These are phyloP conservation scores for Pseudohyphozyma bogoriensis DNA, from an alignment of 768 basidiomycete species.

Conservation along the genomic window DNA sequence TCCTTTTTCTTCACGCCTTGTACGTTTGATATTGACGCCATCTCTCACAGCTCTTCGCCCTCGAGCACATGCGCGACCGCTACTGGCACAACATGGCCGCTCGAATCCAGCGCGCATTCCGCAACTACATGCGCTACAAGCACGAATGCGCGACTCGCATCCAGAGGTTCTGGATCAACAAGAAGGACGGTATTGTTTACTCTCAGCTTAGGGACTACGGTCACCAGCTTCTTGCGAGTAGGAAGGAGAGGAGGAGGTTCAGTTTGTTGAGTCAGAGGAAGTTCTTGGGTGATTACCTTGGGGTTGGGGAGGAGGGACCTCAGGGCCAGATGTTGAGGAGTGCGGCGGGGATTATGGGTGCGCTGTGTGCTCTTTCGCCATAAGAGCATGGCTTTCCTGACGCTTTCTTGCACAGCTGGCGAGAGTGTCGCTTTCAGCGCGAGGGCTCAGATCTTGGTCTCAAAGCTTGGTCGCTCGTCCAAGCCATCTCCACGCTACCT, in stretches of 20 bases:
- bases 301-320: slow-evolving; percentile 57
- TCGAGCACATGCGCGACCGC: slow-evolving; percentile 96
- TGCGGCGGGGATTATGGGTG: slow-evolving; percentile 65
- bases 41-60: slow-evolving; percentile 66
- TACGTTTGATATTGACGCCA: not conserved
- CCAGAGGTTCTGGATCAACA: slow-evolving; percentile 97
- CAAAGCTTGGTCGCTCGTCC: slow-evolving; percentile 75
- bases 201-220: slow-evolving; percentile 88
- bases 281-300: slow-evolving; percentile 93
- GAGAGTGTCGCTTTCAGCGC: slow-evolving; percentile 79
- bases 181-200: slow-evolving; percentile 85
- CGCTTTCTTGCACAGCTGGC: slow-evolving; percentile 40
- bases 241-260: slow-evolving; percentile 88
- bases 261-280: slow-evolving; percentile 87
- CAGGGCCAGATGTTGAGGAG: slow-evolving; percentile 64
- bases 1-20: slow-evolving; percentile 40
- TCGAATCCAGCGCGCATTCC: slow-evolving; percentile 90
- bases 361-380: slow-evolving; percentile 33
- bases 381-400: not conserved
- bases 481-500: slow-evolving; percentile 85
- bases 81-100: slow-evolving; percentile 99
- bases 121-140: slow-evolving; percentile 91
- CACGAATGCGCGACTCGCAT: slow-evolving; percentile 90
- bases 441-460: slow-evolving; percentile 67
- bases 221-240: slow-evolving; percentile 75